phyloP scores from a whole-genome alignment of 2,329 filamentous ascomycete genomes.

The Cladosporium sp. region DNA sequence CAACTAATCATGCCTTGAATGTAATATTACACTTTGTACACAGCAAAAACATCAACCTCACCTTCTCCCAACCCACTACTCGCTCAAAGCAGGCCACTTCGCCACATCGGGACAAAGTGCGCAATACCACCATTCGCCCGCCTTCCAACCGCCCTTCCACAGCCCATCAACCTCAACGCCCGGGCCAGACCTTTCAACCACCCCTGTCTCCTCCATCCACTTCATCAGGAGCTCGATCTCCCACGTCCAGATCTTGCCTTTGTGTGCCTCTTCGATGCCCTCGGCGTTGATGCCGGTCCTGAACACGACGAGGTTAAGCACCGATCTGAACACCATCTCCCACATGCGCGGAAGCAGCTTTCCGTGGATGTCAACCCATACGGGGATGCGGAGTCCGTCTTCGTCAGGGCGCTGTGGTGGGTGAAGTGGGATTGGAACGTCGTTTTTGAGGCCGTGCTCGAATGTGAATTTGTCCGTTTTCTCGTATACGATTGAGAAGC shows the following conservation, averaged over 20 bases:
- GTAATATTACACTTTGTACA: too few species aligned
- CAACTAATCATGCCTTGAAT: too few species aligned
- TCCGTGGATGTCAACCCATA: slow-evolving; percentile 70
- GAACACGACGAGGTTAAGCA: slow-evolving; percentile 60
- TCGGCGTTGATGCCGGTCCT: slow-evolving; percentile 54
- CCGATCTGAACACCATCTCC: slow-evolving; percentile 59
- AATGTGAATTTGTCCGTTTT: slow-evolving; percentile 58
- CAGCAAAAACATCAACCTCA: too few species aligned
- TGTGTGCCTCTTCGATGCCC: slow-evolving; percentile 54
- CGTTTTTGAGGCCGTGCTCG: slow-evolving; percentile 47
- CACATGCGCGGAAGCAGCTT: slow-evolving; percentile 57
- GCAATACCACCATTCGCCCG: slow-evolving; percentile 67
- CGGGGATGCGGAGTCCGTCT: slow-evolving; percentile 48
- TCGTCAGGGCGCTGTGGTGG: slow-evolving; percentile 17
- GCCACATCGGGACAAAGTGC: slow-evolving; percentile 33
- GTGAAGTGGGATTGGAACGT: slow-evolving; percentile 30
- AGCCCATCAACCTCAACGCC: slow-evolving; percentile 33
- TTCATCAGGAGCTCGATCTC: slow-evolving; percentile 56
- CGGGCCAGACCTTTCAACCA: slow-evolving; percentile 43
- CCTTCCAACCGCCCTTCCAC: slow-evolving; percentile 37
- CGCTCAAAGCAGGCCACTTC: slow-evolving; percentile 16
- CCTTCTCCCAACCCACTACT: background rate
- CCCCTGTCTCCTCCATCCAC: slow-evolving; percentile 55
- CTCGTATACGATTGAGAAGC: slow-evolving; percentile 58
- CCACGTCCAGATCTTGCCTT: slow-evolving; percentile 58